Percentiles rank a stretch among this genome's conserved stretches.
Conservation (phyloP, 768 basidiomycete species). For the Cystobasidium tubakii region DNA sequence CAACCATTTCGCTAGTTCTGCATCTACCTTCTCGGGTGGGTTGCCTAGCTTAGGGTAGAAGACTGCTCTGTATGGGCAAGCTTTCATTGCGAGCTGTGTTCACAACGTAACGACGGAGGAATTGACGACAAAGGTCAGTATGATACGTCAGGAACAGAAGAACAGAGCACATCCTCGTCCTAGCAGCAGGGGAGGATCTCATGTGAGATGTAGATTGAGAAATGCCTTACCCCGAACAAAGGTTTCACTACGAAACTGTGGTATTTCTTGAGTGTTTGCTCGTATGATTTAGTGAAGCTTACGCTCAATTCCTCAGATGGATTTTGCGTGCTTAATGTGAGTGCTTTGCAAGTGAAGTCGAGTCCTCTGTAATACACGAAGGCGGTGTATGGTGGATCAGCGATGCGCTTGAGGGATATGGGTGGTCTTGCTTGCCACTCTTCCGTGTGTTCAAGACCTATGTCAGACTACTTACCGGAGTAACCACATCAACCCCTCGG, state of each 20-base stretch:
- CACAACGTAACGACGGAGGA: neutral
- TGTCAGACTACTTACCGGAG: conserved; percentile 55
- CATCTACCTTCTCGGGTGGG: conserved; percentile 54
- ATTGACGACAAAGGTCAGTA: too few species aligned
- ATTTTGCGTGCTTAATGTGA: conserved; percentile 66
- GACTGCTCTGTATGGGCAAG: conserved; percentile 59
- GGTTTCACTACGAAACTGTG: conserved; percentile 69
- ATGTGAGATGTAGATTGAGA: neutral
- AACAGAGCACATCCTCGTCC: too few species aligned
- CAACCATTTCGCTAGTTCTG: conserved; percentile 57
- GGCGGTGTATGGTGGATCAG: too few species aligned
- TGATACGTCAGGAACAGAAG: too few species aligned
- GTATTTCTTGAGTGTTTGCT: conserved; percentile 70
- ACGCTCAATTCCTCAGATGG: conserved; percentile 61
- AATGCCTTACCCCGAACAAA: conserved; percentile 56
- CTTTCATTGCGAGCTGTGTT: conserved; percentile 61
- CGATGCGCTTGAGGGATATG: too few species aligned
- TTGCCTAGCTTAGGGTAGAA: conserved; percentile 60
- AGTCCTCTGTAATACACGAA: conserved; percentile 59
- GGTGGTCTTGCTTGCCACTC: too few species aligned
- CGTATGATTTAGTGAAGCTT: conserved; percentile 77
- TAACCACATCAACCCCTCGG: conserved; percentile 89
- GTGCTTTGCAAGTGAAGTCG: conserved; percentile 76
- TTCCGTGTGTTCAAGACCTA: too few species aligned
- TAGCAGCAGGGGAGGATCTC: too few species aligned